A percentile compares a stretch with the other conserved stretches of the same genome.
Evolutionary conservation across 371 early-diverging fungal genomes (phyloP).

Genomic region (Apophysomyces variabilis): DNA sequence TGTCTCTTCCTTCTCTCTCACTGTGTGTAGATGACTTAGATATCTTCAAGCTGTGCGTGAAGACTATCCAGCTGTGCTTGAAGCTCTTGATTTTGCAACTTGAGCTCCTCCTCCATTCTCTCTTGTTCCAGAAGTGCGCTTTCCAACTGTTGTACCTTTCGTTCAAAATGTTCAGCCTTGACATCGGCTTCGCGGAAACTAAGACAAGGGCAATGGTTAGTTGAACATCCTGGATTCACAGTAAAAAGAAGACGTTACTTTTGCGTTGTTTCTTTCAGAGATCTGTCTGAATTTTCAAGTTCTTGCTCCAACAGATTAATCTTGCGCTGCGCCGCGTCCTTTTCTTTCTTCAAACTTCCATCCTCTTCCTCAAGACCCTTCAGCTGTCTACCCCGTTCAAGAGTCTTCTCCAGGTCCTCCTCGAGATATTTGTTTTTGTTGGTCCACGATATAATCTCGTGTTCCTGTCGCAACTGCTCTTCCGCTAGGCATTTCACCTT

Average conservation of each 20-base stretch:
- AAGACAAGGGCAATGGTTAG: constrained; percentile 4
- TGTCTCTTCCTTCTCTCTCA: no score
- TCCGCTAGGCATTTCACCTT: constrained; percentile 63
- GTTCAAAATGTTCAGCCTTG: constrained; percentile 82
- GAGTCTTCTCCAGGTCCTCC: constrained; percentile 66
- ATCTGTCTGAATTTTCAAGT: constrained; percentile 67
- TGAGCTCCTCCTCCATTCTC: constrained; percentile 64
- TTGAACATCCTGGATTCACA: neutral
- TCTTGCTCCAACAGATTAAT: constrained; percentile 70
- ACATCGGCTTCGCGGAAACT: constrained; percentile 81
- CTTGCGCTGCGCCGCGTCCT: constrained; percentile 67
- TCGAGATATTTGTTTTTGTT: constrained; percentile 68
- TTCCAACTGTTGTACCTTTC: constrained; percentile 76
- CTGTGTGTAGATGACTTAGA: constrained; percentile 42
- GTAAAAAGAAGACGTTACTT: constrained; percentile 50
- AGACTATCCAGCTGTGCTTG: constrained; percentile 76
- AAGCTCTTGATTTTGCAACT: constrained; percentile 58
- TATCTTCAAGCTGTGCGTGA: constrained; percentile 67
- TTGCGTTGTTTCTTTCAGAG: constrained; percentile 69
- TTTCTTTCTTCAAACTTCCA: constrained; percentile 67
- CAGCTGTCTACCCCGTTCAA: constrained; percentile 62
- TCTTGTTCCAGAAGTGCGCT: constrained; percentile 61
- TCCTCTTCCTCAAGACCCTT: constrained; percentile 66
- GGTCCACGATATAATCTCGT: constrained; percentile 70
- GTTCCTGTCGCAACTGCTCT: constrained; percentile 67